phyloP scores from a whole-genome alignment of 2,329 filamentous ascomycete species.

The Claviceps digitariae region DNA sequence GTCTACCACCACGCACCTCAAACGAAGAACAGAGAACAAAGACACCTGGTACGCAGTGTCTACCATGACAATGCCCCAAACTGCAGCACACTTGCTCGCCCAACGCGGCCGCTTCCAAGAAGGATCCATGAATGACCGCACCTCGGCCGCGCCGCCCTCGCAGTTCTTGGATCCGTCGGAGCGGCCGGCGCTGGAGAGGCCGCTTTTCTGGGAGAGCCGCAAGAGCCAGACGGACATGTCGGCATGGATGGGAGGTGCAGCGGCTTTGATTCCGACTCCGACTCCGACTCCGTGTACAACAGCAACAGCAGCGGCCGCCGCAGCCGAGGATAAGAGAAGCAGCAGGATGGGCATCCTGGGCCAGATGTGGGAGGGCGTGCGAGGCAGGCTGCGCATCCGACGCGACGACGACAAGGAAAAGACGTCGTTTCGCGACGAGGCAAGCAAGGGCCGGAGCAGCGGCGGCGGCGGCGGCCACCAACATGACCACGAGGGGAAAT shows the following conservation, averaged over 20 bases:
- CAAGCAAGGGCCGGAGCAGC: neutral
- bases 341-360: constrained; percentile 19
- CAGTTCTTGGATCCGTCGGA: constrained; percentile 43
- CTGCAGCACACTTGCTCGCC: constrained; percentile 15
- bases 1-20: too few species aligned
- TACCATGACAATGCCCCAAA: too few species aligned
- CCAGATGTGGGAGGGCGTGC: constrained; percentile 26
- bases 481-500: neutral
- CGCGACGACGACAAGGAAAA: constrained; percentile 13
- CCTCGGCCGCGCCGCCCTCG: constrained; percentile 55
- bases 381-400: constrained; percentile 18
- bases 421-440: neutral
- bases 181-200: constrained; percentile 17
- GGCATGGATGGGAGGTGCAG: constrained; percentile 4
- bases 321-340: neutral
- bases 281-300: neutral
- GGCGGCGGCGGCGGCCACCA: neutral
- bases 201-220: constrained; percentile 2
- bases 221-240: neutral
- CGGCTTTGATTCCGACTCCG: neutral
- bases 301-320: neutral
- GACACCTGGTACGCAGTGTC: too few species aligned
- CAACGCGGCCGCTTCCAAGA: constrained; percentile 49
- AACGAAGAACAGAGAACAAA: too few species aligned
- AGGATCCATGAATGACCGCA: constrained; percentile 75